Evolutionary conservation across 495 filamentous ascomycete genomes (phyloP).

Genomic region (Penicillium turbatum): DNA sequence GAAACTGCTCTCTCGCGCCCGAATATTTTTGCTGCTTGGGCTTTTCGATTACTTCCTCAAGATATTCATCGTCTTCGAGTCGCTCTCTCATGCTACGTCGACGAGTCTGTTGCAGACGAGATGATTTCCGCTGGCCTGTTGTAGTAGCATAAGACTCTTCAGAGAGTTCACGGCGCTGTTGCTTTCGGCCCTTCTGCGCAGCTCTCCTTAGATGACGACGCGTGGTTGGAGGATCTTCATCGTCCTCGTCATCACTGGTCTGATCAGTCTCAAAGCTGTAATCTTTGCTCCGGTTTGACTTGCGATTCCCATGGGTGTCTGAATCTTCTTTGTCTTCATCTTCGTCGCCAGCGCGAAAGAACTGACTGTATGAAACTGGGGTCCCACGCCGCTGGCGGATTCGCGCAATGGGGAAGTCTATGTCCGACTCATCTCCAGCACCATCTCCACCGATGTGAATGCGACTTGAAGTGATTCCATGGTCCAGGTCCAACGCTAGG

Average conservation of each 20-base stretch:
- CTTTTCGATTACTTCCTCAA: constrained; percentile 43
- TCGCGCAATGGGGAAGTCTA: neutral
- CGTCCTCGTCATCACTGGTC: neutral
- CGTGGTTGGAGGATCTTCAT: neutral
- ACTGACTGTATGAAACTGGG: neutral
- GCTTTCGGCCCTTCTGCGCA: neutral
- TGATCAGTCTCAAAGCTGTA: neutral
- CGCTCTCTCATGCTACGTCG: constrained; percentile 61
- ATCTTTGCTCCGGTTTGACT: neutral
- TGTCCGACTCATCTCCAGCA: constrained; percentile 2
- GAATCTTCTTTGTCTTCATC: neutral
- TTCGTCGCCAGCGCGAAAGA: neutral
- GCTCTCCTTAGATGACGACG: constrained; percentile 2
- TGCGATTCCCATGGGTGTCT: neutral
- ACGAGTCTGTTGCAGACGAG: constrained; percentile 23
- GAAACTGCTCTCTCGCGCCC: constrained; percentile 67
- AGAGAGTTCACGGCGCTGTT: neutral
- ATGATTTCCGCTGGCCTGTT: constrained; percentile 27
- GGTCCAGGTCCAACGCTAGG: constrained; percentile 3
- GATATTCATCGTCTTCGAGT: constrained; percentile 63
- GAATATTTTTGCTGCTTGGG: constrained; percentile 49
- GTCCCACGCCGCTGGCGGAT: neutral
- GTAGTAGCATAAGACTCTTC: constrained; percentile 9
- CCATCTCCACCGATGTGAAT: constrained; percentile 7
- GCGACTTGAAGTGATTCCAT: neutral